Base-by-base conservation (phyloP, 2,329 filamentous ascomycete species). In the Alternaria sp. region DNA sequence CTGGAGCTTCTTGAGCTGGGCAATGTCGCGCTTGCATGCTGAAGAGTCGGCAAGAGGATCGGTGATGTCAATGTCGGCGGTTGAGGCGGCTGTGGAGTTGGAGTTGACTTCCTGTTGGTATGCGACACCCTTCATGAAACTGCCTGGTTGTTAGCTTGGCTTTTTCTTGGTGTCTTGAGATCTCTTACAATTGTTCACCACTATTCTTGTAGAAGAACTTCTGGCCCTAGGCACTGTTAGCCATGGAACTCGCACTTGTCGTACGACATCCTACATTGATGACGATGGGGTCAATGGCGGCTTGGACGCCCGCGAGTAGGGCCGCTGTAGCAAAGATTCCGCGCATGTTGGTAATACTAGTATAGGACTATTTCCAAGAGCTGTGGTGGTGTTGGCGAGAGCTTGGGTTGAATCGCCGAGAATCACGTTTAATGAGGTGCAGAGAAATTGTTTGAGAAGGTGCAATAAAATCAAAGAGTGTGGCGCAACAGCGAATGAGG, bases 131-230 rank as follows among this genome's bases (percentile, higher is more conserved):
- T 90, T 92, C 79, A 98, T 92, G 84, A 88, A 96, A 81, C 84
- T 86, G 45, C 17, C 33, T 13, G 31, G n/a, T 45, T 57, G 65
- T 69, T 68, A 69, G 64, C 48, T 28, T 58, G 44, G 61, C 29
- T 49, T 52, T n/a, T 44, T 14, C 45, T 29, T 13, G 54, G 13
- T 21, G 10, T 29, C 40, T 37, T 11, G 44, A 24, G 24, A 34
- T 14, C 55, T 44, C 70, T 59, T 64, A 72, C 61, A 91, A 91
- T 81, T 91, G 86, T 24, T 87, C 89, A 71, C 89, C 89, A 78
- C 89, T 90, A 78, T 89, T 90, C 79, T 91, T 85, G 83, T 90
- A 93, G 85, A 96, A 97, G 85, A 97, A 94, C 80, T 95, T 93
- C 76, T 86, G 86, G 69, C 91, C 89, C 88, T 90, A 67, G 33